phyloP scores from a whole-genome alignment of 192 early-diverging fungal species.

The Coemansia sp. region DNA sequence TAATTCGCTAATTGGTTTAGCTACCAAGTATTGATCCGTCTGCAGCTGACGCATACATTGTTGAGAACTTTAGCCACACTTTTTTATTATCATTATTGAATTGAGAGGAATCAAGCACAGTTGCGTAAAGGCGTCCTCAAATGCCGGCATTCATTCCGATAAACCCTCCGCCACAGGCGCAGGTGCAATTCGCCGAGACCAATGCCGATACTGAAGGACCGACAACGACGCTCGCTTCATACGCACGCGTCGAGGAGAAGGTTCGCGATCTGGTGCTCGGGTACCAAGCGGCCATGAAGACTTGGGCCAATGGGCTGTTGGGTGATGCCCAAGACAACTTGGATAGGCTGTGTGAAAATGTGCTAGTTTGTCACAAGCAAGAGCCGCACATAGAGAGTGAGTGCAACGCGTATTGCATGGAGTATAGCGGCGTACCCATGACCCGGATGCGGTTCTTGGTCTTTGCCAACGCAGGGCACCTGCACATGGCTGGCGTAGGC shows the following conservation, averaged over 20 bases:
- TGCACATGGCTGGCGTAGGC: constrained; percentile 7
- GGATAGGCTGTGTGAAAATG: constrained; percentile 11
- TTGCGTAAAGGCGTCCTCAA: neutral
- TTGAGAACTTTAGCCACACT: neutral
- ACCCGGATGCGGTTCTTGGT: constrained; percentile 31
- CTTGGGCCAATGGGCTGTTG: constrained; percentile 24
- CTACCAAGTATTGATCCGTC: neutral
- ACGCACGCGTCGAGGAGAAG: constrained; percentile 34
- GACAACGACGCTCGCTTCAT: neutral
- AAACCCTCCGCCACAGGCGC: constrained; percentile 19
- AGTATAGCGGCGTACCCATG: constrained; percentile 41
- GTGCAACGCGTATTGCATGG: constrained; percentile 40
- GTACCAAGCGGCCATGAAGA: constrained; percentile 27
- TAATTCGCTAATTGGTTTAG: neutral
- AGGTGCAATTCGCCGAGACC: neutral
- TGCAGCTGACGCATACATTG: neutral
- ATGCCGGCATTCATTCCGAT: constrained; percentile 38
- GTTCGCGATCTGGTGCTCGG: constrained; percentile 25
- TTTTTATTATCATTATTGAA: neutral
- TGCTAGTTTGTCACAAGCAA: constrained; percentile 17
- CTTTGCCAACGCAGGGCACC: constrained; percentile 17
- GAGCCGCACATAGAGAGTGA: constrained; percentile 34
- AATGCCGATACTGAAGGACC: neutral
- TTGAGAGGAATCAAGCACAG: neutral
- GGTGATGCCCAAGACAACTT: constrained; percentile 20